Base-by-base conservation (phyloP, 2,329 filamentous ascomycete species). In the Monosporascus ibericus region DNA sequence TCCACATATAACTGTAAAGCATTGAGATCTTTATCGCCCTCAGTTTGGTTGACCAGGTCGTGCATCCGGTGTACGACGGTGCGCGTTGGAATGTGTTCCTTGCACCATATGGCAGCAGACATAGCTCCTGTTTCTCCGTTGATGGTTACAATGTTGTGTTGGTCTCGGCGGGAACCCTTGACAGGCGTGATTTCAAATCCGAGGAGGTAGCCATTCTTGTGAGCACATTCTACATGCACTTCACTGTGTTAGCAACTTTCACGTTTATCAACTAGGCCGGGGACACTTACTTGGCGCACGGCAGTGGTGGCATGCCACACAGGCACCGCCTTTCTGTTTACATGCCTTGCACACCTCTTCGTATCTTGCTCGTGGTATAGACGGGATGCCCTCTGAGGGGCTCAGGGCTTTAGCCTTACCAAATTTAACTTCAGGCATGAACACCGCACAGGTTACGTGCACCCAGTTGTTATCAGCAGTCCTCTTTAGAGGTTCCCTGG, bases 381-480 rank as follows among this genome's bases (percentile, higher is more conserved):
- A 86, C 4, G 88, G 87, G 58, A 99, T 90, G 20, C 92, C 92
- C 72, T 99, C 94, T 2, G 89, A 91, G 34, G 91, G 87, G 60
- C 91, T 88, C 36, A 99, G 74, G 18, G 87, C 84, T 63, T 86
- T 85, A 18, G 91, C 87, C 62, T 89, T 89, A 56, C 88, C 92
- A 69, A 96, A 99, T 65, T 92, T 94, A 63, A 96, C 86, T 70
- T 99, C 94, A 0, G 90, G 85, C 11, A 88, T 92, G 85, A 90
- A 97, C 18, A 96, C 77, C 1, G 94, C 92, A 65, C 94, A 99
- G 38, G 87, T 86, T 27, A 97, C 90, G 67, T 99, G 94, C 17
- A 96, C 90, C 94, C 94, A 99, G 65, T 97, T 97, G 72, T 97
- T 97, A 67, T 95, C 91, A 4, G 88, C 89, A 0, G 94, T 99